Conservation (phyloP, 176 grass and related monocot species). For the Oryza glaberrima region DNA sequence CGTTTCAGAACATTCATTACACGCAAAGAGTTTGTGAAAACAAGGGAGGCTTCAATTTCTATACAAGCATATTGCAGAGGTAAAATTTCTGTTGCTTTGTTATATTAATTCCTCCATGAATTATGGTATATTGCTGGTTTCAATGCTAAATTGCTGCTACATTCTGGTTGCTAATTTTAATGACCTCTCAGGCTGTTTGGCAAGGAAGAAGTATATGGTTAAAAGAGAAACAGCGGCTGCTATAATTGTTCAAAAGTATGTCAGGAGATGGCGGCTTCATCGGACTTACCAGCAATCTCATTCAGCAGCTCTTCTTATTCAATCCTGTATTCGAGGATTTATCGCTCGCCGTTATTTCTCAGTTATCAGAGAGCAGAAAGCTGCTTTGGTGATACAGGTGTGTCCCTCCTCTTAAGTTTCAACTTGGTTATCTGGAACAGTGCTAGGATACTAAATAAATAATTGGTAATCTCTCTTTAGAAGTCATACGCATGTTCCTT, state of each 20-base stretch:
- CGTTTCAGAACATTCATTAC: conserved; percentile 71
- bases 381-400: conserved; percentile 84
- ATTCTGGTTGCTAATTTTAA: conserved; percentile 33
- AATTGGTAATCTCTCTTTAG: conserved; percentile 21
- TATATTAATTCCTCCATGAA: conserved; percentile 11
- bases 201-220: conserved; percentile 64
- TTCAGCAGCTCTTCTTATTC: conserved; percentile 69
- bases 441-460: background rate
- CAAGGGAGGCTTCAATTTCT: conserved; percentile 66
- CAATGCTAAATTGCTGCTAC: conserved; percentile 3
- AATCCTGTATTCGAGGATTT: conserved; percentile 74
- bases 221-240: conserved; percentile 66
- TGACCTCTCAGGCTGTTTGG: conserved; percentile 62
- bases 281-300: conserved; percentile 53
- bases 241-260: conserved; percentile 82
- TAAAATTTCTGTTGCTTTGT: conserved; percentile 42
- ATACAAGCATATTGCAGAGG: conserved; percentile 93
- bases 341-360: conserved; percentile 60
- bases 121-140: conserved; percentile 6
- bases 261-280: conserved; percentile 58
- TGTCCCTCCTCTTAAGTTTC: background rate
- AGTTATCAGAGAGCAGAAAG: conserved; percentile 66
- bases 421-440: conserved; percentile 13
- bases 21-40: conserved; percentile 71
- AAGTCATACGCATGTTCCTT: background rate